Percentiles rank a stretch among this genome's conserved stretches.
Conservation (phyloP, 257 asterid species). For the Plantago major region DNA sequence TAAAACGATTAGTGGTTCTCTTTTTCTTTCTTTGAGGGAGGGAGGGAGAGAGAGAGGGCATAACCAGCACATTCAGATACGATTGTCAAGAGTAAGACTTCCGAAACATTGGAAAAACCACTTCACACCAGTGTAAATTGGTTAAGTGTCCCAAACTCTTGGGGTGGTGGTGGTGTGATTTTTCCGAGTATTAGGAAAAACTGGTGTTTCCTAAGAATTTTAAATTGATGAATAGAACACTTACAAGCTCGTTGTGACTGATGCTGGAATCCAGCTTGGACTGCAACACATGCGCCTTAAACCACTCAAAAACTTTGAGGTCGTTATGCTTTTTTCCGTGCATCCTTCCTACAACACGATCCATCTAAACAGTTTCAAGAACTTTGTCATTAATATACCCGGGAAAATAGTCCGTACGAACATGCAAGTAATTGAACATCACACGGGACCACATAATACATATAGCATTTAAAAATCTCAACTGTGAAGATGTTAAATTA, state of each 20-base stretch:
- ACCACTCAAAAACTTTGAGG: slow-evolving; percentile 72
- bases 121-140: no score
- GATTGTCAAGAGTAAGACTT: no score
- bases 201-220: not conserved
- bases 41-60: no score
- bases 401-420: not conserved
- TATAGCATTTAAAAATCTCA: slow-evolving; percentile 5
- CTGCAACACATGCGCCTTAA: slow-evolving; percentile 63
- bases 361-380: slow-evolving; percentile 50
- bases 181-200: not conserved
- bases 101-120: no score
- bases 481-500: slow-evolving; percentile 5
- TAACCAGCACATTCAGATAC: no score
- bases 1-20: no score
- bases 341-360: slow-evolving; percentile 54
- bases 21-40: no score
- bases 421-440: slow-evolving; percentile 6
- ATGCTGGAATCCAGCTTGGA: slow-evolving; percentile 79
- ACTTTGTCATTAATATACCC: slow-evolving; percentile 9
- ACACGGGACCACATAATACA: not conserved
- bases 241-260: slow-evolving; percentile 82
- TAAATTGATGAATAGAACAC: slow-evolving; percentile 28
- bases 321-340: slow-evolving; percentile 51
- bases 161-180: not conserved
- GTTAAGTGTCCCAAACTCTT: no score